Conservation (phyloP, 164 flowering plant genomes). For the Liquidambar formosana region DNA sequence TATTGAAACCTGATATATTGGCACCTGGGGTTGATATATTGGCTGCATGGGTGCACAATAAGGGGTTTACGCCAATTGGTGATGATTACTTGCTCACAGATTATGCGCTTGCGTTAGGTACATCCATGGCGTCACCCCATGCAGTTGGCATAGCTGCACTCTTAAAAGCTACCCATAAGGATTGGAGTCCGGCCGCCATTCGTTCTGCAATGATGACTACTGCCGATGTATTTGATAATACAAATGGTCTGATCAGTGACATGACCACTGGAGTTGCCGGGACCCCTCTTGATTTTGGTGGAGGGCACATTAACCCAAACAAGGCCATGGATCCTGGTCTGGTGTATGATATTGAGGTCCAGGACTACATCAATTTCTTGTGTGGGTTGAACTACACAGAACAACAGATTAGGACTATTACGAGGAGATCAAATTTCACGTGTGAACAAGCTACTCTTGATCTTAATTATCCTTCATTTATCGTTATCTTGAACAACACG, state of each 20-base stretch:
- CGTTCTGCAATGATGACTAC: conserved; percentile 57
- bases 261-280: conserved; percentile 15
- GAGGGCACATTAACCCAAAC: too few species aligned
- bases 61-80: conserved; percentile 6
- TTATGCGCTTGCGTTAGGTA: conserved; percentile 33
- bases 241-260: too few species aligned
- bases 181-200: conserved; percentile 39
- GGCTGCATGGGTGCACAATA: conserved; percentile 33
- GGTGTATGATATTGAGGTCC: too few species aligned
- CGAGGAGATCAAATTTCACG: conserved; percentile 17
- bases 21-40: conserved; percentile 41
- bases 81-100: conserved; percentile 25
- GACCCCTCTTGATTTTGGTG: too few species aligned
- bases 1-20: too few species aligned
- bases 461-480: conserved; percentile 38
- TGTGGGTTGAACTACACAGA: too few species aligned
- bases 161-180: conserved; percentile 32
- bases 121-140: conserved; percentile 44
- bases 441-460: conserved; percentile 27
- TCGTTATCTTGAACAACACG: conserved; percentile 21
- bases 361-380: too few species aligned
- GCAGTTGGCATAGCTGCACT: too few species aligned
- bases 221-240: conserved; percentile 21
- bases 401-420: conserved; percentile 24
- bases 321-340: too few species aligned